These are phyloP conservation scores for Talaromyces trachyspermus DNA, from an alignment of 495 filamentous ascomycete species.

Conservation along the genomic window DNA sequence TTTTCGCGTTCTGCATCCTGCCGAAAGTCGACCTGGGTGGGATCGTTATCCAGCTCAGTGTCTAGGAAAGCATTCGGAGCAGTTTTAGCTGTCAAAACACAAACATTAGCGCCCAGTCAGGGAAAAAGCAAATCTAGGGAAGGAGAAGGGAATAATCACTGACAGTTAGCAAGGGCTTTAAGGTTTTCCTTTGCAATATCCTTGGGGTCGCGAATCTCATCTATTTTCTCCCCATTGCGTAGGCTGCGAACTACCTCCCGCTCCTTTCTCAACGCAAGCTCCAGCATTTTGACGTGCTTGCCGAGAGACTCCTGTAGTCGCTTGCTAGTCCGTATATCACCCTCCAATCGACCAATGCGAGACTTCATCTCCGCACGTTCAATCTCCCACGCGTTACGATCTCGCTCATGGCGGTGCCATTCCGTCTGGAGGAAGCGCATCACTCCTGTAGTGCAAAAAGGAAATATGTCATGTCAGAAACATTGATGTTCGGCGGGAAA, in stretches of 20 bases:
- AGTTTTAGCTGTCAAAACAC: constrained; percentile 24
- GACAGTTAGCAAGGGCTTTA: constrained; percentile 33
- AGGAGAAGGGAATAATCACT: background rate
- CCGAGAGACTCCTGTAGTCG: constrained; percentile 78
- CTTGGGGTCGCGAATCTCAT: constrained; percentile 36
- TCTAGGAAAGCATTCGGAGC: constrained; percentile 36
- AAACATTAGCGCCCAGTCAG: no score
- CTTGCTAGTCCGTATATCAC: constrained; percentile 76
- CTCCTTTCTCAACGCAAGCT: constrained; percentile 79
- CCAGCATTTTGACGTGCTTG: constrained; percentile 84
- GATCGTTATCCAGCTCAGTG: constrained; percentile 41
- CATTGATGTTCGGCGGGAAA: background rate
- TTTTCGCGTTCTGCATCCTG: constrained; percentile 46
- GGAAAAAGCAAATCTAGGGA: no score
- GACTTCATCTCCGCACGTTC: constrained; percentile 99
- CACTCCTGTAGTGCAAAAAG: constrained; percentile 54
- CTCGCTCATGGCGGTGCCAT: constrained; percentile 97
- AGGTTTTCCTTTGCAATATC: constrained; percentile 36
- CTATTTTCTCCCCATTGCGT: constrained; percentile 40
- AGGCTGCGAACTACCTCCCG: constrained; percentile 43
- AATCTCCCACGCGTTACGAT: constrained; percentile 98
- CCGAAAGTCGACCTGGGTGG: constrained; percentile 49
- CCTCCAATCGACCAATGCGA: constrained; percentile 91
- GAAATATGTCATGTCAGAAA: background rate
- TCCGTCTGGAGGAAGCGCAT: constrained; percentile 99